Conservation (phyloP, 495 filamentous ascomycete genomes). For the Penicillium pancosmium region DNA sequence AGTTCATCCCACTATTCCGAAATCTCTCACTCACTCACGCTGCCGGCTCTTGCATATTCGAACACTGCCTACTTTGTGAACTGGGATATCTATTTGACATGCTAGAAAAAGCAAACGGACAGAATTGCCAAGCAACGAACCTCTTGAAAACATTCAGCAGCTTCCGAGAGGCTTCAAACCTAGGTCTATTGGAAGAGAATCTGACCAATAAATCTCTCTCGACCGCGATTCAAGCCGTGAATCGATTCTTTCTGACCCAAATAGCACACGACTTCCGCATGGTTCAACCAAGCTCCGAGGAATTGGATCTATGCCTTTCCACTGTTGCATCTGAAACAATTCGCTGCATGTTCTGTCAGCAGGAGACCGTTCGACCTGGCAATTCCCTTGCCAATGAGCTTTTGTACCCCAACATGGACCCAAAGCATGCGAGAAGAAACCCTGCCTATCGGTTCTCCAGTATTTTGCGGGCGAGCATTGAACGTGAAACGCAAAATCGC, state of each 20-base stretch:
- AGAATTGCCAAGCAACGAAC: slow-evolving; percentile 97
- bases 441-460: slow-evolving; percentile 72
- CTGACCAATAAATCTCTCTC: slow-evolving; percentile 67
- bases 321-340: slow-evolving; percentile 63
- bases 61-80: slow-evolving; percentile 89
- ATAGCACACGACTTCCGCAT: slow-evolving; percentile 70
- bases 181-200: slow-evolving; percentile 84
- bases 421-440: slow-evolving; percentile 52
- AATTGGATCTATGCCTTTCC: slow-evolving; percentile 60
- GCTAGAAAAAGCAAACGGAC: slow-evolving; percentile 91
- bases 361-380: slow-evolving; percentile 70
- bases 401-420: slow-evolving; percentile 66
- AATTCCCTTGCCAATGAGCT: slow-evolving; percentile 79
- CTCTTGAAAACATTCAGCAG: slow-evolving; percentile 85
- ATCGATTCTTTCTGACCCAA: slow-evolving; percentile 74
- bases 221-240: slow-evolving; percentile 74
- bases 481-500: slow-evolving; percentile 75
- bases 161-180: slow-evolving; percentile 68
- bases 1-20: slow-evolving; percentile 83
- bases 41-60: slow-evolving; percentile 76
- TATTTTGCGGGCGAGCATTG: slow-evolving; percentile 82
- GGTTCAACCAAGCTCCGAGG: slow-evolving; percentile 56
- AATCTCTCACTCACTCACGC: slow-evolving; percentile 92
- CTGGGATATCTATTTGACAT: slow-evolving; percentile 96
- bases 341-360: slow-evolving; percentile 79